Evolutionary conservation across 495 filamentous ascomycete genomes (phyloP).

Genomic region (Elasticomyces elasticus): DNA sequence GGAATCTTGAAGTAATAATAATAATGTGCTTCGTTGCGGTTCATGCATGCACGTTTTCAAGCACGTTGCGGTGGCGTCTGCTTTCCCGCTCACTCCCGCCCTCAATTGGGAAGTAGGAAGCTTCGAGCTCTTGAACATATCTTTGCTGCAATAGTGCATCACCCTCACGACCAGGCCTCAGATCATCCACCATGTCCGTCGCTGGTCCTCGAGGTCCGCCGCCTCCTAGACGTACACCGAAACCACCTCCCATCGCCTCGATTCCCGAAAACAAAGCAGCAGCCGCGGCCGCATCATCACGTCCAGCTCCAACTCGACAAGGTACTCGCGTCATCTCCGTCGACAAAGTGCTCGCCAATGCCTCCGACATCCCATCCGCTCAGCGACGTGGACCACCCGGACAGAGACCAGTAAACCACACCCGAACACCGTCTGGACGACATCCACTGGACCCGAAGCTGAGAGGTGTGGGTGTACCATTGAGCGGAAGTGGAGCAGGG

Average conservation of each 20-base stretch:
- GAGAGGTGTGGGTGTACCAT: conserved; percentile 26
- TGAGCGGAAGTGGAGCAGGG: conserved; percentile 7
- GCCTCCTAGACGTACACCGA: conserved; percentile 13
- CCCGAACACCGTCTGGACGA: conserved; percentile 36
- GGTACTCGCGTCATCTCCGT: conserved; percentile 80
- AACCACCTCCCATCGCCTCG: conserved; percentile 47
- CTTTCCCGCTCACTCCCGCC: too few species aligned
- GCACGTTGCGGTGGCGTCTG: too few species aligned
- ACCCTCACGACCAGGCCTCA: too few species aligned
- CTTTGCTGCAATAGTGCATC: too few species aligned
- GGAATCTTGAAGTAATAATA: too few species aligned
- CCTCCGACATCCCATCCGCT: conserved; percentile 89
- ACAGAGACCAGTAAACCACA: conserved; percentile 40
- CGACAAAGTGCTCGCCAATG: conserved; percentile 88
- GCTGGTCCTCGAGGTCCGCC: conserved; percentile 14
- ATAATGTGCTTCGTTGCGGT: too few species aligned
- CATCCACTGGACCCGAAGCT: conserved; percentile 36
- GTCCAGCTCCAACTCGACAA: conserved; percentile 23
- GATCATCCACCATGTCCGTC: conserved; percentile 13
- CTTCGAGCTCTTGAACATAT: too few species aligned
- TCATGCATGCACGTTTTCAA: too few species aligned
- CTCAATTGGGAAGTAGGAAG: too few species aligned
- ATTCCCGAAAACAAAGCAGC: conserved; percentile 45
- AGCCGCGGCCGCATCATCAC: conserved; percentile 31
- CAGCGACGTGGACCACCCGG: conserved; percentile 70